Conservation (phyloP, 345 rosid species). For the Tarenaya hassleriana region DNA sequence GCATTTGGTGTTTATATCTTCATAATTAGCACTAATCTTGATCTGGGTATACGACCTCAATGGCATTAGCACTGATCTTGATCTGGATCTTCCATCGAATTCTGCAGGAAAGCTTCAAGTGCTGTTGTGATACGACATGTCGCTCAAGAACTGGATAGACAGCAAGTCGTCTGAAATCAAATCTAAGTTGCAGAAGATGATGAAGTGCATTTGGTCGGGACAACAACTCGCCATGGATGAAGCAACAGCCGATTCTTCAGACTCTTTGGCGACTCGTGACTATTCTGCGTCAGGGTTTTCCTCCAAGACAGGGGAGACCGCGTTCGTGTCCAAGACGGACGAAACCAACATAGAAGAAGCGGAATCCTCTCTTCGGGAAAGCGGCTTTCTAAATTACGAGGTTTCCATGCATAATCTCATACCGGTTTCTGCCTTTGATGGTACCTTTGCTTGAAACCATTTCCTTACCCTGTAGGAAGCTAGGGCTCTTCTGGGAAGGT, state of each 20-base stretch:
- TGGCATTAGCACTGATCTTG: no score
- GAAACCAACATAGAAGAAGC: constrained; percentile 85
- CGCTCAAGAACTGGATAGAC: no score
- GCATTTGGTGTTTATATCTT: no score
- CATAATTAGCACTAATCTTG: no score
- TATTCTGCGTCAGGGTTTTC: constrained; percentile 85
- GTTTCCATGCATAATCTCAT: constrained; percentile 27
- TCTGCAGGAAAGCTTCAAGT: no score
- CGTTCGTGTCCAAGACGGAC: constrained; percentile 74
- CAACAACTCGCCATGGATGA: constrained; percentile 84
- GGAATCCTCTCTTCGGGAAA: constrained; percentile 89
- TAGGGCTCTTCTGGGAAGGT: constrained; percentile 89
- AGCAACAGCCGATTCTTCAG: constrained; percentile 85
- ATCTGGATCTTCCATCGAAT: no score
- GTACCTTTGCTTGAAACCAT: neutral
- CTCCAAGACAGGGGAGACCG: constrained; percentile 49
- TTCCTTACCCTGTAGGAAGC: constrained; percentile 59
- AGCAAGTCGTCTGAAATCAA: no score
- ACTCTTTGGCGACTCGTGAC: constrained; percentile 85
- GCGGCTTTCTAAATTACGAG: constrained; percentile 94
- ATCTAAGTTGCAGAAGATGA: constrained; percentile 27
- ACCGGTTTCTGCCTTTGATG: no score
- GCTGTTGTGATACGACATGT: no score
- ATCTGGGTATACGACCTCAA: no score
- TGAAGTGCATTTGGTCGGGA: constrained; percentile 97